phyloP scores from a whole-genome alignment of 2,329 filamentous ascomycete genomes.

The Chalara sp. region DNA sequence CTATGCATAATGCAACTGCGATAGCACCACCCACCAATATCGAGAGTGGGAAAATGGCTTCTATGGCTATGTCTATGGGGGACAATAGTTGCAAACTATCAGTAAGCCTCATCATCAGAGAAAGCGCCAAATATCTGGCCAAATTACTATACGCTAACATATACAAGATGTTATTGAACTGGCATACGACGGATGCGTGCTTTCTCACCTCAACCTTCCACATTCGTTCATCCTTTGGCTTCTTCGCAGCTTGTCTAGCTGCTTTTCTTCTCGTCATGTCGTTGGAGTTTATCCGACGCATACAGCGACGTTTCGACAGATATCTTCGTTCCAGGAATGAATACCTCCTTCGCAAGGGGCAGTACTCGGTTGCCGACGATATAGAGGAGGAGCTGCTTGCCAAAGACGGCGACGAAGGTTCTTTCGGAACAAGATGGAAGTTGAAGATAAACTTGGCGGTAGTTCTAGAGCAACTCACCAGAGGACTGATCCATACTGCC shows the following conservation, averaged over 20 bases:
- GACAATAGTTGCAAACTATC: no score
- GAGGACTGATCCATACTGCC: constrained; percentile 12
- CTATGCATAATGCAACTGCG: no score
- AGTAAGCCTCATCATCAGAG: no score
- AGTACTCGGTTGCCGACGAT: constrained; percentile 8
- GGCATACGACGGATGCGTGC: no score
- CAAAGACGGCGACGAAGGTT: not conserved
- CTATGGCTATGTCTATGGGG: no score
- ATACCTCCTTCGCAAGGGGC: not conserved
- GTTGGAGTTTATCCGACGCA: constrained; percentile 15
- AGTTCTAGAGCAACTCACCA: constrained; percentile 10
- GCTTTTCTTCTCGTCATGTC: constrained; percentile 17
- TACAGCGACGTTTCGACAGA: constrained; percentile 14
- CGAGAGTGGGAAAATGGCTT: no score
- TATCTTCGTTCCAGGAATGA: constrained; percentile 8
- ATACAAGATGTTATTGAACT: no score
- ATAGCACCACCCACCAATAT: no score
- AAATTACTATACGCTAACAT: no score
- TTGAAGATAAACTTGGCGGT: constrained; percentile 1
- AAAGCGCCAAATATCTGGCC: no score
- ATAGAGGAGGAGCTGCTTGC: constrained; percentile 14
- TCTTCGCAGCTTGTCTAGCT: constrained; percentile 16
- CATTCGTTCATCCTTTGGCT: constrained; percentile 13
- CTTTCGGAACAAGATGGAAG: no score
- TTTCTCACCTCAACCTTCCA: constrained; percentile 8